Percentiles rank a stretch among this genome's conserved stretches.
phyloP scores from a whole-genome alignment of 148 eudicot genomes.

The Heliamphora exappendiculata region DNA sequence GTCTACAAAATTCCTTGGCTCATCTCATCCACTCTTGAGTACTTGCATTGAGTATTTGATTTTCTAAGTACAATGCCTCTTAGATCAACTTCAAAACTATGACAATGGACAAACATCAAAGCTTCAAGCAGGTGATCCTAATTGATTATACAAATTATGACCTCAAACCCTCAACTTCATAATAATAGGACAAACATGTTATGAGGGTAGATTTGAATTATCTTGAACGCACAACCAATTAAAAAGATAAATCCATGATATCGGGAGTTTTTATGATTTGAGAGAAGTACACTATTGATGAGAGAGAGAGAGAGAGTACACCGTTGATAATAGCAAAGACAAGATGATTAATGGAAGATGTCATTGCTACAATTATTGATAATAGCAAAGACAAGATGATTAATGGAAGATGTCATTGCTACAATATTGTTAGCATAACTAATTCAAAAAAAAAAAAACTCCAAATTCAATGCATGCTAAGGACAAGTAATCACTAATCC shows the following conservation, averaged over 20 bases:
- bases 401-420: not conserved
- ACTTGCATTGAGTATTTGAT: not conserved
- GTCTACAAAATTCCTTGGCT: not conserved
- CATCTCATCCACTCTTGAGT: not conserved
- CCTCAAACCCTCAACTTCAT: not conserved
- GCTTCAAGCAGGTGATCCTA: not conserved
- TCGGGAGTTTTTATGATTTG: not conserved
- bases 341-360: not conserved
- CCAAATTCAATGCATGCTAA: not conserved
- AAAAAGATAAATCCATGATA: too few relatives aligned
- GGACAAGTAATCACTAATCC: not conserved
- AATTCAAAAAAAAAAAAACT: not conserved
- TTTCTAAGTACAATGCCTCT: not conserved
- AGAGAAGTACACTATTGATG: not conserved
- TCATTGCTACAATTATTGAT: not conserved
- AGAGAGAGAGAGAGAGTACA: not conserved
- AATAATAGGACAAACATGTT: not conserved
- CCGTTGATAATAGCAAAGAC: not conserved
- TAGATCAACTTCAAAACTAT: slow-evolving; percentile 4
- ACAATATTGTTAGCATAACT: not conserved
- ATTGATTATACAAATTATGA: not conserved
- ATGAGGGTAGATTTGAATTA: too few relatives aligned
- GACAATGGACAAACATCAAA: not conserved
- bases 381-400: not conserved
- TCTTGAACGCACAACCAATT: not conserved